A percentile compares a stretch with the other conserved stretches of the same genome.
phyloP scores from a whole-genome alignment of 129 eudicot species.

The Chrysanthemum makinoi region DNA sequence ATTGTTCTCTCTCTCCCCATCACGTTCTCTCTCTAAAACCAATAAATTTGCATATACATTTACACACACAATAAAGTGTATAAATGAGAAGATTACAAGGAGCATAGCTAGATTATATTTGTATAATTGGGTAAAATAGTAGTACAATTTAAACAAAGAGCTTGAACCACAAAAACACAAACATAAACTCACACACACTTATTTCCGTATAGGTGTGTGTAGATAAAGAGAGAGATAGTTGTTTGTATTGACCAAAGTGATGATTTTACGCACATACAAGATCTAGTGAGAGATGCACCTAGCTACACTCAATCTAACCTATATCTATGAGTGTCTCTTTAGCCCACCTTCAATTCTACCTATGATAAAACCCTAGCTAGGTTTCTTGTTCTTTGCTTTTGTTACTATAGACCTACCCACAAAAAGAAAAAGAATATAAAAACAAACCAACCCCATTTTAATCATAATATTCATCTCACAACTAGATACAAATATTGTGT shows the following conservation, averaged over 20 bases:
- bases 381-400: constrained; percentile 41
- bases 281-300: constrained; percentile 32
- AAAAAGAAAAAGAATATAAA: constrained; percentile 19
- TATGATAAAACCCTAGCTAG: constrained; percentile 43
- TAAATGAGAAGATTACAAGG: constrained; percentile 33
- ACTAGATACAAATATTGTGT: neutral
- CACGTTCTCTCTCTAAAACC: constrained; percentile 18
- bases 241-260: constrained; percentile 24
- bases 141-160: constrained; percentile 25
- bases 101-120: constrained; percentile 15
- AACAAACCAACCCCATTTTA: constrained; percentile 21
- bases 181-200: constrained; percentile 24
- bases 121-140: constrained; percentile 26
- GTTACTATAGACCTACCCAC: constrained; percentile 26
- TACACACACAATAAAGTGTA: constrained; percentile 12
- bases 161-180: constrained; percentile 23
- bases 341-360: constrained; percentile 21
- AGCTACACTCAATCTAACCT: neutral
- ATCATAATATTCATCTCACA: constrained; percentile 15
- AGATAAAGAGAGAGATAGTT: constrained; percentile 34
- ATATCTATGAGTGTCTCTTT: constrained; percentile 11
- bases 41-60: neutral
- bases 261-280: constrained; percentile 28
- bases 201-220: neutral
- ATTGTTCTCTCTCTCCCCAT: constrained; percentile 20